Percentiles rank a stretch among this genome's conserved stretches.
Conservation (phyloP, 2,329 filamentous ascomycete genomes). For the Ploettnerulaceae sp. region DNA sequence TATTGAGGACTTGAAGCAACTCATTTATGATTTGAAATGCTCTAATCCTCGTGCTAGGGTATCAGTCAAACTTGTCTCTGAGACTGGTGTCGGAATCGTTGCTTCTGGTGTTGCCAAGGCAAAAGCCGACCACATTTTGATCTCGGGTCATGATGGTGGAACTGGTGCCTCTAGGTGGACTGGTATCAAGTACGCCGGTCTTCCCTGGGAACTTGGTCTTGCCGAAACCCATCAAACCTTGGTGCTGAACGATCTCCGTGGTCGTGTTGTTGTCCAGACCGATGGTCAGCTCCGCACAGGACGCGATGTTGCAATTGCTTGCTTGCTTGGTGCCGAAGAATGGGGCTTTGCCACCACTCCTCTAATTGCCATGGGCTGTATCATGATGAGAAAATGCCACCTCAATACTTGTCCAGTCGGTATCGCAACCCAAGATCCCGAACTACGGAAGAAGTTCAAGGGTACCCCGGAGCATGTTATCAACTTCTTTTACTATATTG, state of each 20-base stretch:
- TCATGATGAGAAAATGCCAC: slow-evolving; percentile 74
- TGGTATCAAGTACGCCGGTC: slow-evolving; percentile 96
- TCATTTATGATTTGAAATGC: slow-evolving; percentile 97
- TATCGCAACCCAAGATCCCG: slow-evolving; percentile 93
- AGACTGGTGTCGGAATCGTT: slow-evolving; percentile 95
- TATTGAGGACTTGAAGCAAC: slow-evolving; percentile 94
- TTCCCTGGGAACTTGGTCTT: slow-evolving; percentile 94
- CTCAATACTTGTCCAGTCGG: slow-evolving; percentile 81
- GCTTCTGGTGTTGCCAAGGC: slow-evolving; percentile 97
- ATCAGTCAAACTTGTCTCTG: slow-evolving; percentile 95
- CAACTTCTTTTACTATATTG: slow-evolving; percentile 92
- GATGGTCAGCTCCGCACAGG: slow-evolving; percentile 92
- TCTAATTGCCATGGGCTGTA: slow-evolving; percentile 93
- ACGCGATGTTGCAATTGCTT: slow-evolving; percentile 89
- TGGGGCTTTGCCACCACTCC: slow-evolving; percentile 95
- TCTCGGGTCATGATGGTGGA: slow-evolving; percentile 94
- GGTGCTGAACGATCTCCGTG: slow-evolving; percentile 91
- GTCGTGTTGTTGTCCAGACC: slow-evolving; percentile 92
- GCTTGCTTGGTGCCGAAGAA: slow-evolving; percentile 93
- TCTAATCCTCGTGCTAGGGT: slow-evolving; percentile 87
- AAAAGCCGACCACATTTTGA: slow-evolving; percentile 93
- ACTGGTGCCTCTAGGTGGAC: slow-evolving; percentile 97
- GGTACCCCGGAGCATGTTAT: slow-evolving; percentile 95
- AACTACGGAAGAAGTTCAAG: slow-evolving; percentile 86
- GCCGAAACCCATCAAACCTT: slow-evolving; percentile 96